Conservation (phyloP, 768 basidiomycete species). For the Phaffia australis region DNA sequence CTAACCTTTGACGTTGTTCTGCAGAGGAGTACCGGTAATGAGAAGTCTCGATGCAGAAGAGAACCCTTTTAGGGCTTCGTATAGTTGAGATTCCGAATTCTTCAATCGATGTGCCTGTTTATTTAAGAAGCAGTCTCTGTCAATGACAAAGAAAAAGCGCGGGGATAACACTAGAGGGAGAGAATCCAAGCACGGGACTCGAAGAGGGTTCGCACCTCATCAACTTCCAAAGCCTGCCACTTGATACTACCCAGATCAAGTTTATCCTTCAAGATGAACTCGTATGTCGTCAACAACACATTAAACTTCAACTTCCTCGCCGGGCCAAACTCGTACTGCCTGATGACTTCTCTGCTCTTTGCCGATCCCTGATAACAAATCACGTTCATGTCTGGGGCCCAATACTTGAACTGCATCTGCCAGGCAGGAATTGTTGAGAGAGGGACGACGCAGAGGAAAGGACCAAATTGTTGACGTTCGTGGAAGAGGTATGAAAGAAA, state of each 20-base stretch:
- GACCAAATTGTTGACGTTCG: slow-evolving; percentile 81
- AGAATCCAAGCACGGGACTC: background rate
- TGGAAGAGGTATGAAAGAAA: slow-evolving; percentile 94
- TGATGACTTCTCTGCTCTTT: slow-evolving; percentile 75
- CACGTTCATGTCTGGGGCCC: slow-evolving; percentile 95
- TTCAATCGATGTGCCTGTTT: slow-evolving; percentile 86
- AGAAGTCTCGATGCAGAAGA: slow-evolving; percentile 81
- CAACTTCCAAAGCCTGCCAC: slow-evolving; percentile 93
- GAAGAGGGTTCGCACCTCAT: slow-evolving; percentile 56
- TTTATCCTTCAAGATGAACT: slow-evolving; percentile 79
- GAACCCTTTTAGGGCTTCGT: slow-evolving; percentile 85
- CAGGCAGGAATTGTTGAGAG: slow-evolving; percentile 96
- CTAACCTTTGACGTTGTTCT: slow-evolving; percentile 96
- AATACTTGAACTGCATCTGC: slow-evolving; percentile 85
- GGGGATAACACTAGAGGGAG: background rate
- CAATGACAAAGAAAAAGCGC: slow-evolving; percentile 7
- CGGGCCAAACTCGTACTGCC: slow-evolving; percentile 79
- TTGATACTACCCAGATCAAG: slow-evolving; percentile 84
- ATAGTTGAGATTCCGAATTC: slow-evolving; percentile 93
- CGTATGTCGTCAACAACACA: slow-evolving; percentile 92
- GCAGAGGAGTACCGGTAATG: slow-evolving; percentile 94
- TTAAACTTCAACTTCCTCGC: slow-evolving; percentile 90
- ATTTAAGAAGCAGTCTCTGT: slow-evolving; percentile 22
- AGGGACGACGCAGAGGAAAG: slow-evolving; percentile 94
- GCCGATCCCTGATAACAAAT: slow-evolving; percentile 93